These are phyloP conservation scores for Aspergillus neoniger DNA, from an alignment of 2,329 filamentous ascomycete genomes.

Conservation along the genomic window DNA sequence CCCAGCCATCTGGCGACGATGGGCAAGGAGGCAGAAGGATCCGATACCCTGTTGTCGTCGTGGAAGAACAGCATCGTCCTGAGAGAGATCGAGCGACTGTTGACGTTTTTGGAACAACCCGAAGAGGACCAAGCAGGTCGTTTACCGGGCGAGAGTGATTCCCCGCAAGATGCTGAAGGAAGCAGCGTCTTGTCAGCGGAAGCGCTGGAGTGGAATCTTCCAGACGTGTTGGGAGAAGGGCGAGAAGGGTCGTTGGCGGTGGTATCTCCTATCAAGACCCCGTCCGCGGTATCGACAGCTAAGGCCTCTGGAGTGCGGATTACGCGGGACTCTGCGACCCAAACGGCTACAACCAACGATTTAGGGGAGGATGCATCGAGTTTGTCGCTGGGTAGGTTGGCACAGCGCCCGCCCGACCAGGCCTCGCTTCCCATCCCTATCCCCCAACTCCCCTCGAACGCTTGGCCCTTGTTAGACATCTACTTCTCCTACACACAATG, in stretches of 20 bases:
- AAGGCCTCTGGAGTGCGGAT: constrained; percentile 15
- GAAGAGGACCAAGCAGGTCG: constrained; percentile 39
- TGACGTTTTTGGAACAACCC: constrained; percentile 49
- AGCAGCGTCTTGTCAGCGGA: constrained; percentile 32
- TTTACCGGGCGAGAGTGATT: constrained; percentile 26
- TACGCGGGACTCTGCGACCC: constrained; percentile 30
- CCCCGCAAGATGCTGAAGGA: constrained; percentile 32
- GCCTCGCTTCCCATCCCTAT: background rate
- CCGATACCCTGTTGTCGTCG: constrained; percentile 59
- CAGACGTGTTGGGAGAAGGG: constrained; percentile 26
- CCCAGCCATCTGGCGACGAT: constrained; percentile 37
- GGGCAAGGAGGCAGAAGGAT: constrained; percentile 49
- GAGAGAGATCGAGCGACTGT: constrained; percentile 62
- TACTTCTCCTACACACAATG: constrained; percentile 76
- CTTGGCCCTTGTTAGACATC: constrained; percentile 62
- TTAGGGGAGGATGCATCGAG: background rate
- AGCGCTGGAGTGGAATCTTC: constrained; percentile 37
- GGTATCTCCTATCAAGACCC: constrained; percentile 31
- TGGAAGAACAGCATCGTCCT: constrained; percentile 67
- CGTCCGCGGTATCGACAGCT: constrained; percentile 18
- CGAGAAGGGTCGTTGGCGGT: constrained; percentile 22
- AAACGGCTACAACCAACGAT: constrained; percentile 19
- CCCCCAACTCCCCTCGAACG: constrained; percentile 53
- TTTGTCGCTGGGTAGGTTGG: background rate
- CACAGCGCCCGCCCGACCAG: background rate